phyloP scores from a whole-genome alignment of 148 eudicot genomes.

The Vaccinium corymbosum region DNA sequence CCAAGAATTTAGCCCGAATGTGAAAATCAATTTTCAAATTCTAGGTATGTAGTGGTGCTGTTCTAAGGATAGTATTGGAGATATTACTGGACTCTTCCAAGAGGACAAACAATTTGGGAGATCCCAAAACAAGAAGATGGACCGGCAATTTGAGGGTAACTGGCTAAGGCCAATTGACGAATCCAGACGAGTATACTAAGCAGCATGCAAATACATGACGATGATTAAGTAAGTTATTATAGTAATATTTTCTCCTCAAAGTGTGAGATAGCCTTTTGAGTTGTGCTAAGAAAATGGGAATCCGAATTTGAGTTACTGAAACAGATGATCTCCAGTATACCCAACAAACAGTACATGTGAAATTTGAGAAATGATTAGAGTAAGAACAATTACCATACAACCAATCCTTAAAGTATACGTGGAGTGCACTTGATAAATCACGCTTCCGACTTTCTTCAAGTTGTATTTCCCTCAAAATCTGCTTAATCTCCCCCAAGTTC shows the following conservation, averaged over 20 bases:
- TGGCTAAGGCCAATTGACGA: conserved; percentile 1
- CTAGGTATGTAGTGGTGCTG: no score
- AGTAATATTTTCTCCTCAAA: not conserved
- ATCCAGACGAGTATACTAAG: not conserved
- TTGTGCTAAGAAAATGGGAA: not conserved
- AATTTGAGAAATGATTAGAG: not conserved
- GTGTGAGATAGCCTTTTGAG: not conserved
- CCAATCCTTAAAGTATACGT: conserved; percentile 86
- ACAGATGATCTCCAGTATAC: not conserved
- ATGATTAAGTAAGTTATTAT: not conserved
- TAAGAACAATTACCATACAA: conserved; percentile 61
- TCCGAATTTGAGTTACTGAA: not conserved
- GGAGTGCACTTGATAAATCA: conserved; percentile 81
- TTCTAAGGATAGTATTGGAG: not conserved
- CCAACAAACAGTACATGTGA: not conserved
- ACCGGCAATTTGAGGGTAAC: not conserved
- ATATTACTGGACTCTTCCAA: not conserved
- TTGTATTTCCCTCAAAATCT: conserved; percentile 69
- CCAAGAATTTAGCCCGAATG: no score
- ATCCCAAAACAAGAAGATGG: not conserved
- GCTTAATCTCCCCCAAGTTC: conserved; percentile 75
- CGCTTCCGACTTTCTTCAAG: conserved; percentile 84
- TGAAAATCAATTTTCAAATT: no score
- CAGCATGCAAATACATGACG: not conserved
- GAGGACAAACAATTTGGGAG: not conserved